These are phyloP conservation scores for Chimonanthus salicifolius DNA, from an alignment of 164 flowering plant genomes.

Conservation along the genomic window DNA sequence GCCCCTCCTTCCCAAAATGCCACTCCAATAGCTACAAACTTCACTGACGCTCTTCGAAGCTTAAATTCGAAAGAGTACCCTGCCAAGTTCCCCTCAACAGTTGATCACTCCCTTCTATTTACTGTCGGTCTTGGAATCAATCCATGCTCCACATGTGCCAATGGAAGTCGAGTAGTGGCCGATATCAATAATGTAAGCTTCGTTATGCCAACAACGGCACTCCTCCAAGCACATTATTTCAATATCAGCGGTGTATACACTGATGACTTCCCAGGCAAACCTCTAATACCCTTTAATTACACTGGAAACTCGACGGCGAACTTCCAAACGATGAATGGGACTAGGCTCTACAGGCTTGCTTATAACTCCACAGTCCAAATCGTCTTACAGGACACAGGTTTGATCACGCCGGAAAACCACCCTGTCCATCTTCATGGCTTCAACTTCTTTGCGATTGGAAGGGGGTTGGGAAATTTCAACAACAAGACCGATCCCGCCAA, in stretches of 20 bases:
- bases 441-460: constrained; percentile 69
- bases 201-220: constrained; percentile 61
- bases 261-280: constrained; percentile 63
- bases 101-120: constrained; percentile 56
- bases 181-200: constrained; percentile 65
- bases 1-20: constrained; percentile 51
- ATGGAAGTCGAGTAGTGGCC: constrained; percentile 68
- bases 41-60: constrained; percentile 46
- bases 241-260: constrained; percentile 64
- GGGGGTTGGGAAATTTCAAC: constrained; percentile 62
- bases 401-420: constrained; percentile 67
- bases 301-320: constrained; percentile 40
- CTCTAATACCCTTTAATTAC: constrained; percentile 49
- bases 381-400: constrained; percentile 66
- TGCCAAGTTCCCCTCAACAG: constrained; percentile 42
- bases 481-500: constrained; percentile 40
- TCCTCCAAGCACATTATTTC: constrained; percentile 73
- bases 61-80: constrained; percentile 60
- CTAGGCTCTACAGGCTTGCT: constrained; percentile 45
- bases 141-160: constrained; percentile 62
- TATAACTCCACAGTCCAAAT: constrained; percentile 59
- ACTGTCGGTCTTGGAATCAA: constrained; percentile 63
- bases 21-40: constrained; percentile 54
- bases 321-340: constrained; percentile 42
- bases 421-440: constrained; percentile 80